A percentile compares a stretch with the other conserved stretches of the same genome.
phyloP scores from a whole-genome alignment of 805 yeast species.

The Yarrowia sp. region DNA sequence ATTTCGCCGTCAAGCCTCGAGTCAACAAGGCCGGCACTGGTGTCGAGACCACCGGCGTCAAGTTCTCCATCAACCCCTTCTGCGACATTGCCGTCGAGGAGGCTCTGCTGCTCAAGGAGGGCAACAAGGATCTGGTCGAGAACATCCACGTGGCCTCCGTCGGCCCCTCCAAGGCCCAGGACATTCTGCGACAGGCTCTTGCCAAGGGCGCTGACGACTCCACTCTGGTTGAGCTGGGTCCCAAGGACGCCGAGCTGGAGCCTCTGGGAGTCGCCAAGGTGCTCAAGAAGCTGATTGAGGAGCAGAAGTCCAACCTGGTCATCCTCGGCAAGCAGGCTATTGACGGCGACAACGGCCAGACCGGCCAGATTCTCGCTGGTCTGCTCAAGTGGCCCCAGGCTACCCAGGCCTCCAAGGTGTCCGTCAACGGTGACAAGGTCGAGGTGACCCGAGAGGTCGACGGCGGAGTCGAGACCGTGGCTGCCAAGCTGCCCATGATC shows the following conservation, averaged over 20 bases:
- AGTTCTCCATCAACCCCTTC: slow-evolving; percentile 93
- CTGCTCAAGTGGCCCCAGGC: slow-evolving; percentile 96
- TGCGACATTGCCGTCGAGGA: slow-evolving; percentile 98
- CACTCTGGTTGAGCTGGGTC: slow-evolving; percentile 80
- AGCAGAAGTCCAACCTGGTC: slow-evolving; percentile 75
- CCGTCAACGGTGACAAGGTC: slow-evolving; percentile 59
- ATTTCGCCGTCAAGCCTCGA: slow-evolving; percentile 91
- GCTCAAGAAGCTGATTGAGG: slow-evolving; percentile 72
- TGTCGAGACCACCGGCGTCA: slow-evolving; percentile 85
- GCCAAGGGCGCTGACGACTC: slow-evolving; percentile 95
- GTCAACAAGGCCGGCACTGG: slow-evolving; percentile 86
- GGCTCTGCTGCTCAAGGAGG: slow-evolving; percentile 78
- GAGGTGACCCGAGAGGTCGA: slow-evolving; percentile 91
- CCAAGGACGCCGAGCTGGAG: slow-evolving; percentile 65
- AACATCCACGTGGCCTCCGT: slow-evolving; percentile 88
- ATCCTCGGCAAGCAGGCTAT: slow-evolving; percentile 96
- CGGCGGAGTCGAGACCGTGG: slow-evolving; percentile 88
- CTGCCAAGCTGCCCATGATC: slow-evolving; percentile 80
- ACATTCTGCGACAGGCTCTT: slow-evolving; percentile 82
- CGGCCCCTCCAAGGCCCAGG: slow-evolving; percentile 87
- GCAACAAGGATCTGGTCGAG: slow-evolving; percentile 70
- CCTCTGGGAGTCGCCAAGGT: slow-evolving; percentile 91
- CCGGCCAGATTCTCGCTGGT: slow-evolving; percentile 97
- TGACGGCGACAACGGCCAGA: slow-evolving; percentile 93
- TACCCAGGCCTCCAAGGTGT: slow-evolving; percentile 89